A percentile compares a stretch with the other conserved stretches of the same genome.
phyloP scores from a whole-genome alignment of 1,139 yeast species.

The Suhomyces anneliseae region DNA sequence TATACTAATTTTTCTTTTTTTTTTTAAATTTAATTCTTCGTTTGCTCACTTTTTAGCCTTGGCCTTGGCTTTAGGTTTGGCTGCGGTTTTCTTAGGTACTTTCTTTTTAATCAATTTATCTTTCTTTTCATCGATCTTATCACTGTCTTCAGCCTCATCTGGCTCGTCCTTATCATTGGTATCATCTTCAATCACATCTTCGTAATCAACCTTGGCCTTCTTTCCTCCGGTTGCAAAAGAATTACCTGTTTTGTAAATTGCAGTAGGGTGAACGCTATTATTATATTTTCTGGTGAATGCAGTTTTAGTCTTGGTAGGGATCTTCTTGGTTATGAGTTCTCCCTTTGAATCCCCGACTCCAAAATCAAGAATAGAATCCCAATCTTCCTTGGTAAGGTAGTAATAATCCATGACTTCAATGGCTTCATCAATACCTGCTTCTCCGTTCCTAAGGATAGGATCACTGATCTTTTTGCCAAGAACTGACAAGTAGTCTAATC shows the following conservation, averaged over 20 bases:
- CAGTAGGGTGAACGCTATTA: slow-evolving; percentile 73
- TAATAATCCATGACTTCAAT: slow-evolving; percentile 77
- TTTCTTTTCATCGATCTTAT: slow-evolving; percentile 38
- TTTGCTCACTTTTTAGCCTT: slow-evolving; percentile 7
- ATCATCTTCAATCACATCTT: slow-evolving; percentile 65
- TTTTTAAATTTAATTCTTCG: too few relatives aligned
- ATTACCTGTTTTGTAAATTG: slow-evolving; percentile 72
- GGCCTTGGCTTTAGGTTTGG: slow-evolving; percentile 17
- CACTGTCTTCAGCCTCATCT: slow-evolving; percentile 28
- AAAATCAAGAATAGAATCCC: slow-evolving; percentile 83
- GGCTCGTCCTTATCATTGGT: slow-evolving; percentile 41
- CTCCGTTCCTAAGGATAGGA: slow-evolving; percentile 55
- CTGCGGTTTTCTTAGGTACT: slow-evolving; percentile 19
- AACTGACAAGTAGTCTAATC: slow-evolving; percentile 75
- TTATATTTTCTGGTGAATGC: slow-evolving; percentile 88
- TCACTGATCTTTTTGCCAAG: slow-evolving; percentile 53
- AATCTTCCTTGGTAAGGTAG: slow-evolving; percentile 84
- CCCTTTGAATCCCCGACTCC: slow-evolving; percentile 63
- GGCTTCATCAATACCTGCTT: slow-evolving; percentile 64
- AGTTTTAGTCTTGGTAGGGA: slow-evolving; percentile 75
- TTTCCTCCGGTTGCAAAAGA: slow-evolving; percentile 42
- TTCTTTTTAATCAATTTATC: slow-evolving; percentile 46
- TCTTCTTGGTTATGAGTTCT: slow-evolving; percentile 51
- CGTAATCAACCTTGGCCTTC: slow-evolving; percentile 51
- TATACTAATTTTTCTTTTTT: not conserved